These are phyloP conservation scores for Lodderomyces metapsilosis DNA, from an alignment of 1,139 yeast genomes.

Conservation along the genomic window DNA sequence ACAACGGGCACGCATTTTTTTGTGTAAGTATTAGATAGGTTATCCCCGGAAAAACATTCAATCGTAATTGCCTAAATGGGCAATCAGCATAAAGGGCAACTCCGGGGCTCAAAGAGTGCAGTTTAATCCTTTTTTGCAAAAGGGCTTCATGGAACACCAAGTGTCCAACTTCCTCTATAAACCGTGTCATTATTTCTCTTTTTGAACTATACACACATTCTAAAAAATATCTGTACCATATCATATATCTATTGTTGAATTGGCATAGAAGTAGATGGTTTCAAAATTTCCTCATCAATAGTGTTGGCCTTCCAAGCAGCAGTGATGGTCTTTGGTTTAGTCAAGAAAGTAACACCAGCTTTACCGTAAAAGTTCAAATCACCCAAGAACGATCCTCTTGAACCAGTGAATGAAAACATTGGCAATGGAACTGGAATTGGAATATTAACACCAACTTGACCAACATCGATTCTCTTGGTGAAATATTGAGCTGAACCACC, in stretches of 20 bases:
- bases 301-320: constrained; percentile 60
- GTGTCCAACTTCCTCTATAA: not conserved
- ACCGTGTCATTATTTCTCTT: not conserved
- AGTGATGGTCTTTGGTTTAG: constrained; percentile 77
- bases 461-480: constrained; percentile 68
- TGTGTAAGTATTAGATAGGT: not conserved
- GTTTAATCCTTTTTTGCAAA: too few species aligned
- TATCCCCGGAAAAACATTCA: not conserved
- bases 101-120: too few species aligned
- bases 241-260: constrained; percentile 50
- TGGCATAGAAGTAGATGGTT: constrained; percentile 68
- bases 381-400: constrained; percentile 74
- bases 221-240: too few species aligned
- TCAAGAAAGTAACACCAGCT: constrained; percentile 69
- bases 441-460: constrained; percentile 78
- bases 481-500: constrained; percentile 72
- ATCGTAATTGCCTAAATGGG: not conserved
- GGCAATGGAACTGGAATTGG: constrained; percentile 87
- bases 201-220: not conserved
- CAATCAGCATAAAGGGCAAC: too few species aligned
- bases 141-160: too few species aligned
- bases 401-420: constrained; percentile 80
- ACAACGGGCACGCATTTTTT: not conserved
- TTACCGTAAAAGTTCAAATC: constrained; percentile 80
- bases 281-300: constrained; percentile 38